phyloP scores from a whole-genome alignment of 1,139 yeast genomes.

The Protomyces inundatus region DNA sequence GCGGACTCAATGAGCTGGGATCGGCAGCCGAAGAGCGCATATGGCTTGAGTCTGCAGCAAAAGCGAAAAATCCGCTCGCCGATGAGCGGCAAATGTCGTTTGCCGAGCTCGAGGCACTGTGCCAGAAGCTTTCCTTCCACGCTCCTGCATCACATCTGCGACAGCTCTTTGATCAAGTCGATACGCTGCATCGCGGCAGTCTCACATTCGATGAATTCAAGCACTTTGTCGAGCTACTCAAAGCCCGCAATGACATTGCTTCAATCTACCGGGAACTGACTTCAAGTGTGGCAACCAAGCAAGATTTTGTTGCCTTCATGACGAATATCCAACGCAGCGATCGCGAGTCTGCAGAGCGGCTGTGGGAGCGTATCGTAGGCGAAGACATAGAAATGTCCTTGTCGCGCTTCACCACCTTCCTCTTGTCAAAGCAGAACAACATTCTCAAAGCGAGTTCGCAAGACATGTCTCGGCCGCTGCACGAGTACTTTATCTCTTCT shows the following conservation, averaged over 20 bases:
- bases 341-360: not conserved
- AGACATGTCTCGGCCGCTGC: slow-evolving; percentile 65
- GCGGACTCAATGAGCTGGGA: not conserved
- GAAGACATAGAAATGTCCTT: slow-evolving; percentile 30
- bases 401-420: slow-evolving; percentile 51
- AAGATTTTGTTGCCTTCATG: slow-evolving; percentile 49
- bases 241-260: slow-evolving; percentile 50
- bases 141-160: slow-evolving; percentile 45
- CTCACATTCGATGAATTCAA: slow-evolving; percentile 69
- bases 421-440: slow-evolving; percentile 46
- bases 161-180: slow-evolving; percentile 50
- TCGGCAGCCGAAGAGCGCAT: not conserved
- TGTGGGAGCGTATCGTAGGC: slow-evolving; percentile 6
- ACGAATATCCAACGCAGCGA: slow-evolving; percentile 44
- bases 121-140: slow-evolving; percentile 65
- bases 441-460: slow-evolving; percentile 36
- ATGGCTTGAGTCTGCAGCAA: not conserved
- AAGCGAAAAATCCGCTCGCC: slow-evolving; percentile 35
- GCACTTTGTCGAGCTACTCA: slow-evolving; percentile 54
- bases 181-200: slow-evolving; percentile 44
- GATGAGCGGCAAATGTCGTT: slow-evolving; percentile 51
- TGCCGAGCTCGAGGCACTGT: slow-evolving; percentile 60
- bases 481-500: slow-evolving; percentile 81
- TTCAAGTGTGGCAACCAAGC: slow-evolving; percentile 36
- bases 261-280: slow-evolving; percentile 40